A percentile compares a stretch with the other conserved stretches of the same genome.
These are phyloP conservation scores for Rhododendron williamsianum DNA, from an alignment of 148 eudicot genomes.

Conservation along the genomic window DNA sequence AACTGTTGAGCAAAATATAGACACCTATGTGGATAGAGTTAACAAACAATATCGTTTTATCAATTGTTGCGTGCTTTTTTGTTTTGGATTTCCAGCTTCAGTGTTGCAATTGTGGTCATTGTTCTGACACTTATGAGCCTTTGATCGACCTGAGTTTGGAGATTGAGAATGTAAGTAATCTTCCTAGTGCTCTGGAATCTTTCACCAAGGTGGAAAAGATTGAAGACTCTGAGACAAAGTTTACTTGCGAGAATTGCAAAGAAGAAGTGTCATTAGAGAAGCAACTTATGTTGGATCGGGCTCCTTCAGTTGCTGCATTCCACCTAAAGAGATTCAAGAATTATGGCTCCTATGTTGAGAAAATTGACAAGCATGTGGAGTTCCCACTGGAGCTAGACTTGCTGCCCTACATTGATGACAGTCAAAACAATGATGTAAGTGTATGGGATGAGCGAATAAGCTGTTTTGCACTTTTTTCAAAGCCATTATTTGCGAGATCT, in stretches of 20 bases:
- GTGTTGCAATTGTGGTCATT: constrained; percentile 73
- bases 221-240: constrained; percentile 59
- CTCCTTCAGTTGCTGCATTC: constrained; percentile 63
- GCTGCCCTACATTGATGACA: constrained; percentile 40
- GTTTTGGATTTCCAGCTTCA: constrained; percentile 42
- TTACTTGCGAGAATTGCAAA: constrained; percentile 71
- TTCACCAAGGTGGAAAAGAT: constrained; percentile 85
- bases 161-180: constrained; percentile 59
- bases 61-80: not conserved
- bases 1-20: not conserved
- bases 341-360: constrained; percentile 60
- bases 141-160: constrained; percentile 76
- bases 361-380: constrained; percentile 64
- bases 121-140: constrained; percentile 75
- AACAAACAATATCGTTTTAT: not conserved
- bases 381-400: constrained; percentile 77
- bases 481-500: not conserved
- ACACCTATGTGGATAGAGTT: not conserved
- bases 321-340: constrained; percentile 93
- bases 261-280: constrained; percentile 78
- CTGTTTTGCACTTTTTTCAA: not conserved
- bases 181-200: constrained; percentile 61
- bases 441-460: not conserved
- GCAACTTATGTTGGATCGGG: constrained; percentile 70
- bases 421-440: constrained; percentile 40